phyloP scores from a whole-genome alignment of 163 green algal genomes.

The Prototheca stagnorum region DNA sequence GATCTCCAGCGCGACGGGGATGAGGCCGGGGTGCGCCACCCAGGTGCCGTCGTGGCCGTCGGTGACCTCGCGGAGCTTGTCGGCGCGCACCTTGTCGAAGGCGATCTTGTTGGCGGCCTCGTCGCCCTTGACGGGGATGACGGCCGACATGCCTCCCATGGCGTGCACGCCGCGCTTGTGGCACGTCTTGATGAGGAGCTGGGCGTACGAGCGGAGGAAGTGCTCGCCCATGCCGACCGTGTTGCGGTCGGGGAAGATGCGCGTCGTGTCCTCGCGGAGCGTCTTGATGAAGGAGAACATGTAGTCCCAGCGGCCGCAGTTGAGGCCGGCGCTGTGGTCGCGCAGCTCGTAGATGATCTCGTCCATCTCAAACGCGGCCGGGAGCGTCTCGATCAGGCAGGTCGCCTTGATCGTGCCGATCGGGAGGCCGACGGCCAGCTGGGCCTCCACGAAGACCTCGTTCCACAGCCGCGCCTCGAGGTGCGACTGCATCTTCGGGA shows the following conservation, averaged over 20 bases:
- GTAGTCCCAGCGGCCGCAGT: slow-evolving; percentile 88
- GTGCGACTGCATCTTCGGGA: slow-evolving; percentile 67
- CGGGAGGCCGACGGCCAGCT: slow-evolving; percentile 51
- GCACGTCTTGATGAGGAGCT: slow-evolving; percentile 78
- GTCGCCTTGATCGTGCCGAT: slow-evolving; percentile 67
- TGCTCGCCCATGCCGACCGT: slow-evolving; percentile 57
- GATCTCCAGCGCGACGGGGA: slow-evolving; percentile 34
- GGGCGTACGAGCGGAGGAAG: slow-evolving; percentile 71
- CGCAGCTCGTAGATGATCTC: slow-evolving; percentile 77
- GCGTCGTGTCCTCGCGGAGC: slow-evolving; percentile 41
- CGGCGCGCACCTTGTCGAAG: slow-evolving; percentile 40
- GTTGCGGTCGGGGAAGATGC: slow-evolving; percentile 56
- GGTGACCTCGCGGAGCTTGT: slow-evolving; percentile 74
- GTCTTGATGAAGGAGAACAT: slow-evolving; percentile 83
- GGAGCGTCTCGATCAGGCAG: slow-evolving; percentile 78
- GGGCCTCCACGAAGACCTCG: slow-evolving; percentile 52
- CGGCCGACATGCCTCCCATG: slow-evolving; percentile 75
- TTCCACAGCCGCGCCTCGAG: slow-evolving; percentile 75
- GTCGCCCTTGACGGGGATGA: slow-evolving; percentile 79
- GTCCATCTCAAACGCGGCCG: slow-evolving; percentile 86
- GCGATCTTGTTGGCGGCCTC: slow-evolving; percentile 40
- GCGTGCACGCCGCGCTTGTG: slow-evolving; percentile 70
- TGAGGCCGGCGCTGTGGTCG: slow-evolving; percentile 50
- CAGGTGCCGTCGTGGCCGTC: slow-evolving; percentile 76
- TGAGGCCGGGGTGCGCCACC: slow-evolving; percentile 68